Base-by-base conservation (phyloP, 169 alveolate species). In the Cryptosporidium ubiquitum region DNA sequence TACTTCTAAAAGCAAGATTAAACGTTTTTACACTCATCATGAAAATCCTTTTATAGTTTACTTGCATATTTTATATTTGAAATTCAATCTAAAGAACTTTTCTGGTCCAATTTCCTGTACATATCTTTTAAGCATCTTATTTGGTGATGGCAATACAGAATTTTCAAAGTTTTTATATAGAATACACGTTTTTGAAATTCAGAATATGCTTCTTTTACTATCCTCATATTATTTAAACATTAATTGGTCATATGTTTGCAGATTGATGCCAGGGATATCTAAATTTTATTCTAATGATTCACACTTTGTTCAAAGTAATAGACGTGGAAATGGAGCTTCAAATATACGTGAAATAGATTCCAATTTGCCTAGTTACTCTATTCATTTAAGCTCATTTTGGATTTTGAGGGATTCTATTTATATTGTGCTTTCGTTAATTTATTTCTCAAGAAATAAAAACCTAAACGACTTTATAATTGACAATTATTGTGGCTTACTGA, bases 381-480 rank as follows among this genome's bases (percentile, higher is more conserved):
- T 79, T 37, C 89, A 79, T 42, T 39, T 79, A 52, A 61, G 75
- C 37, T 79, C 89, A 18, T 79, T 26, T 58, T 79, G 75, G 89
- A 29, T 79, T 37, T 57, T 79, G 23, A 58, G 89, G 20, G 89
- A 79, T 39, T 79, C 79, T 44, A 42, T 79, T 64, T 79, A 61
- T 61, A 44, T 79, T 40, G 37, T 79, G 9, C 14, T 79, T 64
- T 31, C 66, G 3, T 42, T 61, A 61, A 39, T 64, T 61, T 79
- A 79, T 79, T n/a, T 40, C 20, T 44, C 44, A 23, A 79, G 69
- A 61, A 64, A 31, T 20, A 39, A 64, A 29, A 33, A 35, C 16
- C 60, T 79, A 2, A 6, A 64, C 12, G 79, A 79, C 16, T 20
- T n/a, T 79, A 7, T 64, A 44, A 33, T 64, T 9, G 75, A 79